These are phyloP conservation scores for Botrytis pseudocinerea DNA, from an alignment of 2,329 filamentous ascomycete genomes.

Conservation along the genomic window DNA sequence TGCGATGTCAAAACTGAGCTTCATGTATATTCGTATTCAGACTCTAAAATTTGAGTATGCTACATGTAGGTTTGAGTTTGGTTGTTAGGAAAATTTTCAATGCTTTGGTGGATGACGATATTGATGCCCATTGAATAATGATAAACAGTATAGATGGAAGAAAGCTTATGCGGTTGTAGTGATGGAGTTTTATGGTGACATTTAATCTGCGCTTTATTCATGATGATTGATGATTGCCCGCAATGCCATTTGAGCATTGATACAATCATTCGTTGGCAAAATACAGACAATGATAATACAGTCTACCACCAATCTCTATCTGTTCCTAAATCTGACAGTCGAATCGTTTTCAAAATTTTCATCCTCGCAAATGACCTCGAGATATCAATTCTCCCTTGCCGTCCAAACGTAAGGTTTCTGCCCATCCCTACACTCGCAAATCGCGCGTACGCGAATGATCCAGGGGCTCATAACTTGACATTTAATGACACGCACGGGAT, in stretches of 20 bases:
- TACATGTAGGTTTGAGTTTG: background rate
- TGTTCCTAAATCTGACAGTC: no score
- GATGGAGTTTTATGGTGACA: background rate
- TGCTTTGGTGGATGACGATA: background rate
- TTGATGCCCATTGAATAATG: background rate
- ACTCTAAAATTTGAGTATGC: background rate
- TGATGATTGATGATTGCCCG: background rate
- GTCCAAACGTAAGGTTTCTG: background rate
- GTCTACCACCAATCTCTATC: background rate
- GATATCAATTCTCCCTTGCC: background rate
- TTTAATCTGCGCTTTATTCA: background rate
- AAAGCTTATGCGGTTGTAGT: fast-evolving
- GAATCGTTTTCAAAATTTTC: background rate
- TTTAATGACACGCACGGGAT: background rate
- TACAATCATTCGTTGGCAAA: background rate
- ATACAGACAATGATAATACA: background rate
- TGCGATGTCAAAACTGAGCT: no score
- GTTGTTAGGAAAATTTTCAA: background rate
- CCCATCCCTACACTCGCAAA: background rate
- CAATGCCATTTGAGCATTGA: background rate
- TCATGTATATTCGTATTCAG: no score
- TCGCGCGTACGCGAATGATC: conserved; percentile 1
- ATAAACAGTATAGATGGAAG: background rate
- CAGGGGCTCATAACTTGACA: background rate
- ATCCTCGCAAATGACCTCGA: background rate